Evolutionary conservation across 257 asterid species (phyloP), one percentile per base, ranked within the genome.

Genomic region (Capsicum rhomboideum): DNA sequence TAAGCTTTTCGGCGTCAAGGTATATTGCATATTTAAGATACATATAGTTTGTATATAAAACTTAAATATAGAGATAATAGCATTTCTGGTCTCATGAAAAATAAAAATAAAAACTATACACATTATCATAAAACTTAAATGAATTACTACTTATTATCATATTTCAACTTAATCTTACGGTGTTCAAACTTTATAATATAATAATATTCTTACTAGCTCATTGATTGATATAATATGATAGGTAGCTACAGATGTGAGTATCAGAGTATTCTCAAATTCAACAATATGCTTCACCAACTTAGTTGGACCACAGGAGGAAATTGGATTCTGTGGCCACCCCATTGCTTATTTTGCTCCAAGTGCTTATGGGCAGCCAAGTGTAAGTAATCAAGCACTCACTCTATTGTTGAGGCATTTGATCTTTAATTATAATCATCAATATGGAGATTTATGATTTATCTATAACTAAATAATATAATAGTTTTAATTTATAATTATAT

Each of bases 221-320:
- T 56, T 56, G 5, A 3, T 16, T 26, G 4, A 1, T 34, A 34
- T 5, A 10, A n/a, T 58, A 34, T 28, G n/a, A 55, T 55, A 80
- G 71, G 49, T 59, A 13, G 84, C 77, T 13, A 13, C 54, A 17
- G n/a, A 21, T 20, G 69, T 80, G 10, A 80, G 56, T 4, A 6
- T 29, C 17, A 71, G n/a, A 40, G 56, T 26, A 29, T 37, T 83
- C 20, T 40, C 61, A 49, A 40, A 72, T 49, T n/a, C 85, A 55
- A 83, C 85, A 71, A 16, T 83, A 74, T 83, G 85, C 26, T 83
- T 72, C 81, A 46, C 82, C 81, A 83, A 83, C 18, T 20, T 83
- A 46, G 82, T 83, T 71, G 85, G 85, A 37, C 85, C 75, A 26
- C 63, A 83, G n/a, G 85, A 83, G 49, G 85, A 83, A 83, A 71